phyloP scores from a whole-genome alignment of 2,329 filamentous ascomycete species.

The Arthrobotrys sphaeroides region DNA sequence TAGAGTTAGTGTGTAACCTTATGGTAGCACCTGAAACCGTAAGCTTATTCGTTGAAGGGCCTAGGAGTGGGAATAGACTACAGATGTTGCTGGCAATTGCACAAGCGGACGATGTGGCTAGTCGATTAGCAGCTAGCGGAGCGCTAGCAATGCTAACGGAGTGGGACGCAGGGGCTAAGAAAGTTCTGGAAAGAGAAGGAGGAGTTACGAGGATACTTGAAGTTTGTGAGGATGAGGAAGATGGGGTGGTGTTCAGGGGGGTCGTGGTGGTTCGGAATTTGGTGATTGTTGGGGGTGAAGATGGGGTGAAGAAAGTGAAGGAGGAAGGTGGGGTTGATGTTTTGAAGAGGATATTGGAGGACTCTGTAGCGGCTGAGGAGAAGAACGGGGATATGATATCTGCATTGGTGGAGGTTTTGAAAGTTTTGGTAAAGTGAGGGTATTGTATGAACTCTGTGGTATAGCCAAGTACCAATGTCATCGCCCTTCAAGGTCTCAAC shows the following conservation, averaged over 20 bases:
- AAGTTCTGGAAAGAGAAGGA: conserved; percentile 74
- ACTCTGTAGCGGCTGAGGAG: not conserved
- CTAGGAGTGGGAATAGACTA: conserved; percentile 69
- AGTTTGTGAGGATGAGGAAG: conserved; percentile 74
- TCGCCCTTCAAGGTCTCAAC: too few relatives aligned
- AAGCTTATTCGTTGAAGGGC: conserved; percentile 73
- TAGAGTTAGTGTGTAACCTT: conserved; percentile 91
- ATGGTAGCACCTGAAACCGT: conserved; percentile 75
- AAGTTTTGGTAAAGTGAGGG: conserved; percentile 27
- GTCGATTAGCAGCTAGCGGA: conserved; percentile 84
- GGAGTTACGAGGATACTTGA: conserved; percentile 82
- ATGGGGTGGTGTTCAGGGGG: conserved; percentile 70
- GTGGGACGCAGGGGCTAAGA: conserved; percentile 77
- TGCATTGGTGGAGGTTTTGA: conserved; percentile 31
- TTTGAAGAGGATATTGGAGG: conserved; percentile 27
- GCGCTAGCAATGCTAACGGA: conserved; percentile 84
- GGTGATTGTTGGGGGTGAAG: conserved; percentile 72
- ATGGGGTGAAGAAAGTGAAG: conserved; percentile 70
- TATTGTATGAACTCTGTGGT: not conserved
- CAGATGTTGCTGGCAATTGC: conserved; percentile 87
- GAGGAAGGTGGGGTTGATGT: conserved; percentile 66
- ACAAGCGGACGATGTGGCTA: conserved; percentile 82
- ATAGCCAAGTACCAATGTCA: too few relatives aligned
- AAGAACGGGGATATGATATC: conserved; percentile 29
- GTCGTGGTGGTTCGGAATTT: conserved; percentile 80